Percentiles rank a stretch among this genome's conserved stretches.
These are phyloP conservation scores for Jamesozyma rosinii DNA, from an alignment of 805 yeast genomes.

Conservation along the genomic window DNA sequence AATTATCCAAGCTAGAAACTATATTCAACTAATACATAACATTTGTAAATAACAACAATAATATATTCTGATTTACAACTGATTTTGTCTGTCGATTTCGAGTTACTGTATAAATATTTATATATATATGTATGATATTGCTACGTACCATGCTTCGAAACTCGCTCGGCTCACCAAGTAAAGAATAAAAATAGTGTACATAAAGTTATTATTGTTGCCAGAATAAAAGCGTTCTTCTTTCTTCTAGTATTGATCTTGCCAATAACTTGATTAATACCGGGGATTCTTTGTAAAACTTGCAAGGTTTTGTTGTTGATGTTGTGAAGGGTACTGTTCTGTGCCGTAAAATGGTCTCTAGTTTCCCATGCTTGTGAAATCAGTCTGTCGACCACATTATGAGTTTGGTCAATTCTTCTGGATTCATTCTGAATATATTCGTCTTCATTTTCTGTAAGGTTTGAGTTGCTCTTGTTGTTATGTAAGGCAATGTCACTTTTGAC, in stretches of 20 bases:
- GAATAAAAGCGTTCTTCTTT: conserved; percentile 77
- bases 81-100: no score
- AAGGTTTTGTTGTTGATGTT: conserved; percentile 57
- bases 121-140: no score
- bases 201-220: conserved; percentile 60
- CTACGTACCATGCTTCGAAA: no score
- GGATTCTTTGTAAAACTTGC: conserved; percentile 56
- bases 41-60: no score
- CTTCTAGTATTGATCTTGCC: conserved; percentile 79
- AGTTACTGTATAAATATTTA: no score
- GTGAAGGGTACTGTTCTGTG: conserved; percentile 58
- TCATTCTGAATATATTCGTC: conserved; percentile 76
- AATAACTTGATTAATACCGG: conserved; percentile 72
- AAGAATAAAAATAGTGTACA: conserved; percentile 66
- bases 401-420: conserved; percentile 57
- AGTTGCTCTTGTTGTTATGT: conserved; percentile 35
- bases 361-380: conserved; percentile 78
- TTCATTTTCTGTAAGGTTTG: conserved; percentile 32
- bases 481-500: conserved; percentile 75
- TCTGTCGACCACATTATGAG: conserved; percentile 69
- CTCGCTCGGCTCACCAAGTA: conserved; percentile 32
- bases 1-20: neutral
- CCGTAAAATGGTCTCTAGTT: conserved; percentile 73
- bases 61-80: no score
- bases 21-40: no score